Percentiles rank a stretch among this genome's conserved stretches.
Evolutionary conservation across 2,329 filamentous ascomycete genomes (phyloP).

Genomic region (Pseudopithomyces maydicus): DNA sequence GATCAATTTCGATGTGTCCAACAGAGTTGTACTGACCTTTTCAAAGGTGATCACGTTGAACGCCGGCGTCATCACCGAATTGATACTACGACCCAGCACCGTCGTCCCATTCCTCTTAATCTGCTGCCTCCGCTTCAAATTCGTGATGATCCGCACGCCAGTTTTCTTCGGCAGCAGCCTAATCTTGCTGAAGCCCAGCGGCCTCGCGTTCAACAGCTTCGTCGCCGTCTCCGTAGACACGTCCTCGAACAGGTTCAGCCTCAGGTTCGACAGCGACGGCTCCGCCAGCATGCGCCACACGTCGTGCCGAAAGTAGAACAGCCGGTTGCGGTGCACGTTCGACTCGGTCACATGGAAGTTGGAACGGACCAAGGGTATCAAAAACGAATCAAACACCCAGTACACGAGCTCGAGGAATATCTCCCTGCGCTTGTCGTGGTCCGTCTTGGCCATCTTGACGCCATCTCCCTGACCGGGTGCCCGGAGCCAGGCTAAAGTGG

Average conservation of each 20-base stretch:
- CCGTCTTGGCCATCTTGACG: slow-evolving; percentile 69
- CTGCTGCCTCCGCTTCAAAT: slow-evolving; percentile 71
- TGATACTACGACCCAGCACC: slow-evolving; percentile 68
- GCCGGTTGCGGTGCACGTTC: slow-evolving; percentile 73
- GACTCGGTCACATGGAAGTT: slow-evolving; percentile 97
- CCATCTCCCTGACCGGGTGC: slow-evolving; percentile 53
- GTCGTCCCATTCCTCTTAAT: slow-evolving; percentile 59
- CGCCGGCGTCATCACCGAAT: slow-evolving; percentile 71
- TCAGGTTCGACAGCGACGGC: slow-evolving; percentile 71
- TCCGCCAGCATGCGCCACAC: slow-evolving; percentile 80
- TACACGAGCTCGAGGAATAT: slow-evolving; percentile 86
- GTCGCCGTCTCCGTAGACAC: slow-evolving; percentile 64
- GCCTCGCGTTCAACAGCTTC: slow-evolving; percentile 63
- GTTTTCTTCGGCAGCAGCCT: slow-evolving; percentile 80
- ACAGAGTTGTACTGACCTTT: slow-evolving; percentile 56
- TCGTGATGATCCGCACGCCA: slow-evolving; percentile 84
- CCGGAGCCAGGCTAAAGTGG: slow-evolving; percentile 73
- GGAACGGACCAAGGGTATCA: slow-evolving; percentile 83
- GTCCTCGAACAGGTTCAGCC: slow-evolving; percentile 77
- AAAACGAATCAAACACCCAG: slow-evolving; percentile 87
- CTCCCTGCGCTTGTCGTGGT: slow-evolving; percentile 76
- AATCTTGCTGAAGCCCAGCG: slow-evolving; percentile 77
- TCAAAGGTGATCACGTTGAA: slow-evolving; percentile 80
- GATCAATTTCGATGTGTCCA: neutral
- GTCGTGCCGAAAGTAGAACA: slow-evolving; percentile 96